phyloP scores from a whole-genome alignment of 139 green algal genomes.

The Chlamydomonas sphaeroides region DNA sequence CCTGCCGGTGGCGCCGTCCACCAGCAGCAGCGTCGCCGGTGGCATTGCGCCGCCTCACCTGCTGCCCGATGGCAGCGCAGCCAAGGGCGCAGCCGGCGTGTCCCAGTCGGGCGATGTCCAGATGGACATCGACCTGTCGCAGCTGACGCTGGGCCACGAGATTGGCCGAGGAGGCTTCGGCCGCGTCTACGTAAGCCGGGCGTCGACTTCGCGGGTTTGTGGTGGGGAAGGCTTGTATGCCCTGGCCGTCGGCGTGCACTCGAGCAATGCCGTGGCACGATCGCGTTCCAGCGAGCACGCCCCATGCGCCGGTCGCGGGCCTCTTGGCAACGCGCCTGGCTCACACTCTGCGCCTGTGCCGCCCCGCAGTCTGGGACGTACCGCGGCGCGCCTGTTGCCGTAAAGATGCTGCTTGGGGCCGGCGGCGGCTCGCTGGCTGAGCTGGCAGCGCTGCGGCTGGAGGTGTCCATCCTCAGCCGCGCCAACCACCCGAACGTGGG shows the following conservation, averaged over 20 bases:
- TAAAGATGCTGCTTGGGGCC: conserved; percentile 15
- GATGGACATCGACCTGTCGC: background rate
- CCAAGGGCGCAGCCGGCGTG: too few species aligned
- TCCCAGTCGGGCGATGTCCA: background rate
- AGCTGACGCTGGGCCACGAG: background rate
- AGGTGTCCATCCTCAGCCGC: conserved; percentile 25
- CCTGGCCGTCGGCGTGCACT: too few species aligned
- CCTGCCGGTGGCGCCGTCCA: too few species aligned
- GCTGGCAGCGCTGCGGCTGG: conserved; percentile 2
- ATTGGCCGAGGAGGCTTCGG: conserved; percentile 4
- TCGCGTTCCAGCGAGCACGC: too few species aligned
- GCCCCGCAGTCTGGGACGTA: background rate
- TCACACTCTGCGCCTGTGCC: too few species aligned
- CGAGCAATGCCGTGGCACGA: too few species aligned
- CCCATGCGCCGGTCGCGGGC: too few species aligned
- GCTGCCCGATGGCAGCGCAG: too few species aligned
- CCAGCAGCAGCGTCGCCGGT: too few species aligned
- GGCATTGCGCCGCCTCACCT: background rate
- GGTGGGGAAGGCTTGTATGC: too few species aligned
- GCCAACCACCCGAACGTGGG: background rate
- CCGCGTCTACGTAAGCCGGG: conserved; percentile 3
- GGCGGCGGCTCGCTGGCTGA: background rate
- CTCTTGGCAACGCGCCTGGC: too few species aligned
- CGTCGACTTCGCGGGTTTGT: too few species aligned
- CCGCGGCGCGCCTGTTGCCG: background rate